Evolutionary conservation across 345 rosid genomes (phyloP).

Genomic region (Citrus cavaleriei): DNA sequence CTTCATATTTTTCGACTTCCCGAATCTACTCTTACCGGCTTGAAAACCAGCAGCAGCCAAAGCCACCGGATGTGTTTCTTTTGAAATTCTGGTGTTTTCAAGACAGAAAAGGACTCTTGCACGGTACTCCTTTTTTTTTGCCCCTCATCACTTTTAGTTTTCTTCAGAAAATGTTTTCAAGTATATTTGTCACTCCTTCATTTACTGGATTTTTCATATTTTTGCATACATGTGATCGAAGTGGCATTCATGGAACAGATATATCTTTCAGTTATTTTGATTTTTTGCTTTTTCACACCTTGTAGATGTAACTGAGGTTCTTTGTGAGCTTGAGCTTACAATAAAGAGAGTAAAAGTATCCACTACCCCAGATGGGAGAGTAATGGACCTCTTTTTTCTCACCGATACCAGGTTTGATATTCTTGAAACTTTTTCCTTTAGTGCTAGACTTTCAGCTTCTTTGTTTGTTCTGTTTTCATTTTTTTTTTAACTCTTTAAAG

Average conservation of each 20-base stretch:
- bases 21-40: constrained; percentile 40
- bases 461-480: neutral
- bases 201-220: neutral
- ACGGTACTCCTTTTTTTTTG: constrained; percentile 30
- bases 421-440: constrained; percentile 6
- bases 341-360: constrained; percentile 65
- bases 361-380: constrained; percentile 69
- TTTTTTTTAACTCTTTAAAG: neutral
- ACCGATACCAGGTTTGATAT: constrained; percentile 63
- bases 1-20: constrained; percentile 56
- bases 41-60: constrained; percentile 34
- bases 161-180: constrained; percentile 2
- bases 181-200: neutral
- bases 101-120: constrained; percentile 49
- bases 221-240: neutral
- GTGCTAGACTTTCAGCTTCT: neutral
- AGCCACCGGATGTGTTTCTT: constrained; percentile 48
- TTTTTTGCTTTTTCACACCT: neutral
- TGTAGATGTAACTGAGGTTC: constrained; percentile 61
- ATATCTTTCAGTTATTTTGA: neutral
- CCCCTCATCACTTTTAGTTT: neutral
- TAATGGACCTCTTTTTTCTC: constrained; percentile 65
- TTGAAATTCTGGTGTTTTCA: constrained; percentile 67
- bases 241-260: neutral
- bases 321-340: constrained; percentile 60